Conservation (phyloP, 805 yeast species). For the Wickerhamiella bombiphila region DNA sequence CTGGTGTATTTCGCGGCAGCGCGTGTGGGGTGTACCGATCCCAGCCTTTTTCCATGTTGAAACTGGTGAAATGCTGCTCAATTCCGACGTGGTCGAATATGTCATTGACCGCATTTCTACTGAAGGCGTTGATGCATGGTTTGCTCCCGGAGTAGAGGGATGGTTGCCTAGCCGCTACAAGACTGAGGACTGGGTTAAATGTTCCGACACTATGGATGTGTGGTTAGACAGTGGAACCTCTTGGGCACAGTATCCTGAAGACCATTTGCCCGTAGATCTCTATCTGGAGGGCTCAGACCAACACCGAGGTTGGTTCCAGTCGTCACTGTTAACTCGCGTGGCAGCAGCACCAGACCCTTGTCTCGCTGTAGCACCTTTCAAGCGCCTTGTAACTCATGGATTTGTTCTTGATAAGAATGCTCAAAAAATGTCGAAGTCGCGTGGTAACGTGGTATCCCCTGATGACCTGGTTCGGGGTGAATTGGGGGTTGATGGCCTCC, state of each 20-base stretch:
- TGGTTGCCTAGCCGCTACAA: conserved; percentile 50
- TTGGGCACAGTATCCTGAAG: conserved; percentile 49
- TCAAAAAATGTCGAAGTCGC: conserved; percentile 83
- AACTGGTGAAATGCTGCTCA: conserved; percentile 51
- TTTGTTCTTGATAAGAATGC: conserved; percentile 78
- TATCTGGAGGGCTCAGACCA: conserved; percentile 96
- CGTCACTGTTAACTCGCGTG: conserved; percentile 69
- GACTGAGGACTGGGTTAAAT: conserved; percentile 34
- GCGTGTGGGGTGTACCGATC: conserved; percentile 97
- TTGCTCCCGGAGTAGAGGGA: conserved; percentile 36
- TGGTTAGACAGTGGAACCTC: conserved; percentile 98
- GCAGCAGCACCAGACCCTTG: conserved; percentile 28
- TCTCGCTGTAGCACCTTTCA: conserved; percentile 51
- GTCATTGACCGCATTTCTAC: conserved; percentile 39
- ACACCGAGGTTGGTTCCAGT: conserved; percentile 98
- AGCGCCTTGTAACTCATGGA: conserved; percentile 77
- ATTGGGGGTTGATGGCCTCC: conserved; percentile 78
- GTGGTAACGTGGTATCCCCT: conserved; percentile 72
- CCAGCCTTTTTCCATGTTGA: conserved; percentile 59
- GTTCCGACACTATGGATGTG: conserved; percentile 91
- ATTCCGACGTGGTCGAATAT: conserved; percentile 38
- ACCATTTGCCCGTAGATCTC: conserved; percentile 37
- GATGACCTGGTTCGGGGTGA: conserved; percentile 38
- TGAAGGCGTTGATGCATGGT: conserved; percentile 40
- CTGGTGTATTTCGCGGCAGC: conserved; percentile 96